A percentile compares a stretch with the other conserved stretches of the same genome.
Evolutionary conservation across 441 rosid genomes (phyloP).

Genomic region (Kokia cookei): DNA sequence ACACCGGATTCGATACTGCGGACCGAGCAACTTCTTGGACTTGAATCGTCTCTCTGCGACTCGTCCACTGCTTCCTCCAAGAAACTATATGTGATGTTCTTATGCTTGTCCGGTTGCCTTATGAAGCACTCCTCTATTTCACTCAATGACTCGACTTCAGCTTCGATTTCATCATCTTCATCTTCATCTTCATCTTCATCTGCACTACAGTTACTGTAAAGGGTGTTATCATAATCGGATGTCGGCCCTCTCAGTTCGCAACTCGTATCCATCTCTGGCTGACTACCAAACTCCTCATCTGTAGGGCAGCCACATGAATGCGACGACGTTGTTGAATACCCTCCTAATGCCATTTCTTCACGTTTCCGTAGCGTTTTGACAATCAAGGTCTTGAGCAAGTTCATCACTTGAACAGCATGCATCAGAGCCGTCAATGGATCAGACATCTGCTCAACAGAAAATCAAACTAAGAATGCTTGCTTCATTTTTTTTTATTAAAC

Average conservation of each 20-base stretch:
- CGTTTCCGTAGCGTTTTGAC: slow-evolving; percentile 42
- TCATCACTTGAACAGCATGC: slow-evolving; percentile 84
- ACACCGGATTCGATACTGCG: slow-evolving; percentile 36
- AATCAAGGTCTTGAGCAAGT: slow-evolving; percentile 65
- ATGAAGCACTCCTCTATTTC: slow-evolving; percentile 70
- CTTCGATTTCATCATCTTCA: slow-evolving; percentile 22
- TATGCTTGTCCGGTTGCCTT: slow-evolving; percentile 40
- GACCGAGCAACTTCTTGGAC: slow-evolving; percentile 27
- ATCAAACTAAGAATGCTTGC: background rate
- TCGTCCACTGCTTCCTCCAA: slow-evolving; percentile 14
- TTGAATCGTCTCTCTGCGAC: slow-evolving; percentile 10
- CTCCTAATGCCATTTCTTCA: slow-evolving; percentile 51
- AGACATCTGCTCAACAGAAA: slow-evolving; percentile 43
- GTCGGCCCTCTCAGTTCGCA: slow-evolving; percentile 50
- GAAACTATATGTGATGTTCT: slow-evolving; percentile 9
- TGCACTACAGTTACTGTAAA: slow-evolving; percentile 28
- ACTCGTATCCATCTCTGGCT: slow-evolving; percentile 75
- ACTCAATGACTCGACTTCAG: slow-evolving; percentile 34
- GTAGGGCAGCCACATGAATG: slow-evolving; percentile 50
- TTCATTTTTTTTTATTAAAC: too few species aligned
- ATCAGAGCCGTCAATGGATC: slow-evolving; percentile 73
- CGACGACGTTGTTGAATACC: slow-evolving; percentile 61
- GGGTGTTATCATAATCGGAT: slow-evolving; percentile 43
- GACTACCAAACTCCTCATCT: slow-evolving; percentile 64
- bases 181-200: slow-evolving; percentile 23